These are phyloP conservation scores for Monascus ruber DNA, from an alignment of 2,329 filamentous ascomycete genomes.

Conservation along the genomic window DNA sequence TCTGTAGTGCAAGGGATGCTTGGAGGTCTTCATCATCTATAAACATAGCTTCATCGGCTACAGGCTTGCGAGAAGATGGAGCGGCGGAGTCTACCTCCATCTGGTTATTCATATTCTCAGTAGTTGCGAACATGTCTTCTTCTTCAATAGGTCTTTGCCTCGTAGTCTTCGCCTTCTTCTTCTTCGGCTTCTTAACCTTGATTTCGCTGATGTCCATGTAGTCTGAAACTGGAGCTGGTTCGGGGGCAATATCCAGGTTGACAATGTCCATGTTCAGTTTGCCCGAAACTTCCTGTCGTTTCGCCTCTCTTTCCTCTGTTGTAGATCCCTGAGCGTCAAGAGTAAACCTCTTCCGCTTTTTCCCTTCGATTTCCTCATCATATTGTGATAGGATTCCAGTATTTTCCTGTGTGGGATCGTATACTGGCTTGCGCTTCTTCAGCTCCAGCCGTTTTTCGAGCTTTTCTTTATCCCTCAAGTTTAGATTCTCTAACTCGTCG, in stretches of 20 bases:
- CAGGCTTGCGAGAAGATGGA: slow-evolving; percentile 47
- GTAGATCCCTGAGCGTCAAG: slow-evolving; percentile 66
- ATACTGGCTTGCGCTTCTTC: slow-evolving; percentile 82
- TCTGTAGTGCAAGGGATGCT: slow-evolving; percentile 69
- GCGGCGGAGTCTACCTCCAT: slow-evolving; percentile 68
- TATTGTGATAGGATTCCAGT: slow-evolving; percentile 75
- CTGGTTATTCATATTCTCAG: slow-evolving; percentile 26
- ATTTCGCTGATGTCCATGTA: slow-evolving; percentile 79
- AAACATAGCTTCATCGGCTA: slow-evolving; percentile 56
- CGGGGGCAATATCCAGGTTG: slow-evolving; percentile 61
- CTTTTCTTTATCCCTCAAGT: slow-evolving; percentile 32
- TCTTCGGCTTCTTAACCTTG: slow-evolving; percentile 92
- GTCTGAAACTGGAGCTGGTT: slow-evolving; percentile 59
- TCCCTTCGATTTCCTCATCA: slow-evolving; percentile 87
- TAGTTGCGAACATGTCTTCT: slow-evolving; percentile 41
- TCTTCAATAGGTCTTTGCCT: slow-evolving; percentile 56
- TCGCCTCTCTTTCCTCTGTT: slow-evolving; percentile 50
- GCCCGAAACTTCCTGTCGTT: slow-evolving; percentile 42
- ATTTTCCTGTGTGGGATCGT: slow-evolving; percentile 68
- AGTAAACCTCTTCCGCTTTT: slow-evolving; percentile 79
- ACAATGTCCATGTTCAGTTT: slow-evolving; percentile 58
- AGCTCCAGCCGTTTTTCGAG: slow-evolving; percentile 59
- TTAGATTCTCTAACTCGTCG: slow-evolving; percentile 58
- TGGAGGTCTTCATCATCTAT: slow-evolving; percentile 91
- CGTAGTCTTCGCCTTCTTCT: slow-evolving; percentile 64